These are phyloP conservation scores for Mycosarcoma maydis DNA, from an alignment of 1,284 basidiomycete species.

Conservation along the genomic window DNA sequence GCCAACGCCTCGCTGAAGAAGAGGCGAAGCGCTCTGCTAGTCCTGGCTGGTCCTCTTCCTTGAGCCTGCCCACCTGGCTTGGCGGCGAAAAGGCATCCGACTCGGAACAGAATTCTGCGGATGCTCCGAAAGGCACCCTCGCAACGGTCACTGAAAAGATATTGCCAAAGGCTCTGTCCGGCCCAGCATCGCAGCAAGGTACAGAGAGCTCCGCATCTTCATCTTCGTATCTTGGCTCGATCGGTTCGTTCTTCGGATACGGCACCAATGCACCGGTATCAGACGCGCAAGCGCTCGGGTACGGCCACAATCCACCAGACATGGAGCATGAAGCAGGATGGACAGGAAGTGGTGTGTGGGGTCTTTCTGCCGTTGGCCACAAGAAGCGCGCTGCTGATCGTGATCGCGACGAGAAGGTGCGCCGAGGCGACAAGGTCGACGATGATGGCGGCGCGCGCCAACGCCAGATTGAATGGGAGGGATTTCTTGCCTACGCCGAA, in stretches of 20 bases:
- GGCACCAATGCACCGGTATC: slow-evolving; percentile 12
- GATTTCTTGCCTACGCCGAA: slow-evolving; percentile 65
- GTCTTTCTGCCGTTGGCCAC: slow-evolving; percentile 56
- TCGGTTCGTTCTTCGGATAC: slow-evolving; percentile 37
- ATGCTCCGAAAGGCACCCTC: slow-evolving; percentile 18
- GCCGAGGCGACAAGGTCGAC: slow-evolving; percentile 41
- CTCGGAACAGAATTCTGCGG: not conserved
- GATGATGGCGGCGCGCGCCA: slow-evolving; percentile 57
- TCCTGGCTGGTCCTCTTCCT: slow-evolving; percentile 21
- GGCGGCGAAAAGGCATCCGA: slow-evolving; percentile 25
- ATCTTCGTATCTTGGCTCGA: slow-evolving; percentile 23
- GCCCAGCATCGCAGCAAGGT: not conserved
- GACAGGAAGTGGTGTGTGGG: slow-evolving; percentile 65
- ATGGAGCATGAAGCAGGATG: slow-evolving; percentile 64
- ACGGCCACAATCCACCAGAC: slow-evolving; percentile 40
- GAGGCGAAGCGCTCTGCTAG: slow-evolving; percentile 9
- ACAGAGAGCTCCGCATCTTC: slow-evolving; percentile 8
- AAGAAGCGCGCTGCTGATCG: slow-evolving; percentile 51
- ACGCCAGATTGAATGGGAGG: slow-evolving; percentile 66
- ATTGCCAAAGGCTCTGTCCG: slow-evolving; percentile 15
- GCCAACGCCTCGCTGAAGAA: slow-evolving; percentile 21
- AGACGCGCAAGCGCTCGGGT: slow-evolving; percentile 9
- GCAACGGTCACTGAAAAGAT: slow-evolving; percentile 31
- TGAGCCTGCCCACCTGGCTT: slow-evolving; percentile 33
- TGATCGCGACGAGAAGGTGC: slow-evolving; percentile 38